Evolutionary conservation across 345 rosid genomes (phyloP).

Genomic region (Microcos paniculata): DNA sequence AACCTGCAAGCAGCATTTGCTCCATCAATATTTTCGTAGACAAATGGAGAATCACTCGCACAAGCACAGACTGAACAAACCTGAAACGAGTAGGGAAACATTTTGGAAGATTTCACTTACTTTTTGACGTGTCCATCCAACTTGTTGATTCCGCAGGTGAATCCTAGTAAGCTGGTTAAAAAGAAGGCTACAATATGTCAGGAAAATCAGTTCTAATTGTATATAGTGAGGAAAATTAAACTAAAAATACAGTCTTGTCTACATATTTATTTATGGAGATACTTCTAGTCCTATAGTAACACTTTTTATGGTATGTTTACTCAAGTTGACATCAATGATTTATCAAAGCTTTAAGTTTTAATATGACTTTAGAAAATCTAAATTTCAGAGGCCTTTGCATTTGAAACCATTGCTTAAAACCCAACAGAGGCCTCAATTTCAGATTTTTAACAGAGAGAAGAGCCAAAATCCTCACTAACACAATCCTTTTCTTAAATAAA

Average conservation of each 20-base stretch:
- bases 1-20: conserved; percentile 46
- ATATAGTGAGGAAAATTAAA: not conserved
- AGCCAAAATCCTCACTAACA: not conserved
- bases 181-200: conserved; percentile 9
- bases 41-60: not conserved
- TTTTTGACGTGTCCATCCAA: conserved; percentile 73
- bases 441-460: not conserved
- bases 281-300: not conserved
- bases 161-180: conserved; percentile 52
- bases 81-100: not conserved
- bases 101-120: conserved; percentile 31
- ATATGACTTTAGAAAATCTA: not conserved
- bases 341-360: not conserved
- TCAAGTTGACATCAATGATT: not conserved
- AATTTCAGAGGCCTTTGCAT: not conserved
- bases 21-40: not conserved
- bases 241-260: not conserved
- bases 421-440: not conserved
- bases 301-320: not conserved
- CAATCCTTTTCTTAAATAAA: not conserved
- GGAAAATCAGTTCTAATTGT: not conserved
- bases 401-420: not conserved
- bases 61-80: not conserved
- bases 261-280: not conserved
- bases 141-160: conserved; percentile 47